A percentile compares a stretch with the other conserved stretches of the same genome.
Evolutionary conservation across 441 rosid genomes (phyloP).

Genomic region (Rhodomyrtus psidioides): DNA sequence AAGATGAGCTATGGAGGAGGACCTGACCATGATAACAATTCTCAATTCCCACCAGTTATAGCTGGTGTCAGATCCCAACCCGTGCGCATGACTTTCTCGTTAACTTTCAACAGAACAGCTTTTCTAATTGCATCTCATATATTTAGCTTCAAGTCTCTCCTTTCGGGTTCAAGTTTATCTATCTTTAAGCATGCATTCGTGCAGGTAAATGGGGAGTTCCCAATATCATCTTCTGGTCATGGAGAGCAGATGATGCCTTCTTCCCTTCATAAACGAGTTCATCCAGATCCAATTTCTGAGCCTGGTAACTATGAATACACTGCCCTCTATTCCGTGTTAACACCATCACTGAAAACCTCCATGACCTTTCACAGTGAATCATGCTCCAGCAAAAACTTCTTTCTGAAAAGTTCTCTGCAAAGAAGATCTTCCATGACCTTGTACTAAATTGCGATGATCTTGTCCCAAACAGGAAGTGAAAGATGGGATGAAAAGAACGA

Average conservation of each 20-base stretch:
- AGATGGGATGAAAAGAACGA: conserved; percentile 84
- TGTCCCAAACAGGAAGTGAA: conserved; percentile 42
- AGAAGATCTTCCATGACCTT: background rate
- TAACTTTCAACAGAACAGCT: background rate
- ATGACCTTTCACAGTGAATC: background rate
- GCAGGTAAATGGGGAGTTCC: conserved; percentile 83
- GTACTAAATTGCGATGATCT: background rate
- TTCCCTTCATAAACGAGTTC: conserved; percentile 75
- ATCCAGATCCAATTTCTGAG: conserved; percentile 79
- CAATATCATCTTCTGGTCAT: conserved; percentile 46
- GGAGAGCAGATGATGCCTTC: conserved; percentile 56
- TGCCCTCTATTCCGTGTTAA: background rate
- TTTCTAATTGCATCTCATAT: background rate
- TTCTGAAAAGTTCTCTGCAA: background rate
- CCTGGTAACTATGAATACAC: conserved; percentile 35
- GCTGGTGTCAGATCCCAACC: conserved; percentile 64
- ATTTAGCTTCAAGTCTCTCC: background rate
- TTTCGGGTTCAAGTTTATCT: background rate
- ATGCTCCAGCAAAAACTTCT: background rate
- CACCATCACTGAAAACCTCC: background rate
- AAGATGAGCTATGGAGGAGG: conserved; percentile 98
- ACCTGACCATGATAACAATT: conserved; percentile 66
- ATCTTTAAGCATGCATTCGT: background rate
- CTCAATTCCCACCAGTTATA: conserved; percentile 61
- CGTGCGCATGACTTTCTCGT: conserved; percentile 24